Evolutionary conservation across 805 yeast species (phyloP).

Genomic region (Wickerhamiella shivajii): DNA sequence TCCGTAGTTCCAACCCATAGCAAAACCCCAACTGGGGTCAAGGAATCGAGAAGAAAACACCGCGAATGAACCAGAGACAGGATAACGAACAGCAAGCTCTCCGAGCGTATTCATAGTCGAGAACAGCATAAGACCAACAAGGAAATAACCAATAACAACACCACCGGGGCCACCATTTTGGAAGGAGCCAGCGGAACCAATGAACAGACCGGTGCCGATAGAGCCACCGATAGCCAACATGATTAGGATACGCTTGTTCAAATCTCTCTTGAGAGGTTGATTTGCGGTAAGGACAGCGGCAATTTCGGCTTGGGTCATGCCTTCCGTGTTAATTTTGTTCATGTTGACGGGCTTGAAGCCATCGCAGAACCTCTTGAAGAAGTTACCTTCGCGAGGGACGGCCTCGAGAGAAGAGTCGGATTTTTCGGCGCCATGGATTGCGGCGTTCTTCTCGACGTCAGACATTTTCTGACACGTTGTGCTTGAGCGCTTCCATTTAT

Average conservation of each 20-base stretch:
- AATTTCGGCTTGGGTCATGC: constrained; percentile 24
- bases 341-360: constrained; percentile 17
- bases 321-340: constrained; percentile 13
- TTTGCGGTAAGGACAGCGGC: constrained; percentile 12
- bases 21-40: constrained; percentile 48
- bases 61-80: constrained; percentile 42
- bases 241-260: constrained; percentile 25
- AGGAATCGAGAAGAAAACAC: constrained; percentile 41
- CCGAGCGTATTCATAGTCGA: constrained; percentile 47
- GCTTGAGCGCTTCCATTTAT: too few species aligned
- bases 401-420: constrained; percentile 1
- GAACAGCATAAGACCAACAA: constrained; percentile 41
- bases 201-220: constrained; percentile 53
- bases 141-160: constrained; percentile 31
- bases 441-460: constrained; percentile 7
- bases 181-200: constrained; percentile 34
- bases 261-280: constrained; percentile 26
- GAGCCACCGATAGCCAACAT: constrained; percentile 70
- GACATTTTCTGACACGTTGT: too few species aligned
- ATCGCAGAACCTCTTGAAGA: constrained; percentile 8
- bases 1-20: constrained; percentile 52
- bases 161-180: constrained; percentile 36
- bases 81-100: constrained; percentile 49
- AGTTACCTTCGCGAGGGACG: constrained; percentile 3
- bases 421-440: constrained; percentile 1